Evolutionary conservation across 371 early-diverging fungal genomes (phyloP).

Genomic region (Apophysomyces elegans): DNA sequence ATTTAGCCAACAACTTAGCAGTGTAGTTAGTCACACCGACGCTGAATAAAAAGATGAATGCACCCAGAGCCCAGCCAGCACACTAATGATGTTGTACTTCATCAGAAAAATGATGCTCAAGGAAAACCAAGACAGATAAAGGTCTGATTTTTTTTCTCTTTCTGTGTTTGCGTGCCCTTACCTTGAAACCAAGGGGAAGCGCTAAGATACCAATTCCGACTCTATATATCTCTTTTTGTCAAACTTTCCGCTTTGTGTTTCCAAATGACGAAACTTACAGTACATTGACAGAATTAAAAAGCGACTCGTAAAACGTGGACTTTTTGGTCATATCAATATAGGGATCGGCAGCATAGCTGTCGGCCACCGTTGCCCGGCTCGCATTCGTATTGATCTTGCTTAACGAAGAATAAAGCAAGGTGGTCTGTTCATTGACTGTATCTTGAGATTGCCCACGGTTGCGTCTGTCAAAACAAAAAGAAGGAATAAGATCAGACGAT

Average conservation of each 20-base stretch:
- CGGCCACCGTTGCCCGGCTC: slow-evolving; percentile 43
- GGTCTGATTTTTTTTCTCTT: slow-evolving; percentile 2
- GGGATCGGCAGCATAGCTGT: slow-evolving; percentile 29
- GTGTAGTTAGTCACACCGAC: slow-evolving; percentile 64
- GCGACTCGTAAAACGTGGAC: slow-evolving; percentile 54
- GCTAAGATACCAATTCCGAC: slow-evolving; percentile 67
- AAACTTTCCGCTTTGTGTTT: neutral
- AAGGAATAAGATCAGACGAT: neutral
- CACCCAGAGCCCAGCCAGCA: slow-evolving; percentile 70
- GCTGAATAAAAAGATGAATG: slow-evolving; percentile 59
- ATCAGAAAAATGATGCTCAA: no score
- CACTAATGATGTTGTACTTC: slow-evolving; percentile 20
- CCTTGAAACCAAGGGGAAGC: slow-evolving; percentile 66
- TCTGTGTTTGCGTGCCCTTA: slow-evolving; percentile 13
- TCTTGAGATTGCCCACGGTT: neutral
- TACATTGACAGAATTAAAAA: slow-evolving; percentile 67
- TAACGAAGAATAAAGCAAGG: slow-evolving; percentile 30
- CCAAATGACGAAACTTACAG: slow-evolving; percentile 21
- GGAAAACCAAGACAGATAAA: no score
- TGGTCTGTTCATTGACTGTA: slow-evolving; percentile 25
- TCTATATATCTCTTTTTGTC: neutral
- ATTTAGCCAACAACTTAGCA: slow-evolving; percentile 66
- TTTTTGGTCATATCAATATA: slow-evolving; percentile 20
- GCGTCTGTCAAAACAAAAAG: neutral
- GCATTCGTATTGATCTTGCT: slow-evolving; percentile 35